Evolutionary conservation across 129 eudicot species (phyloP), one percentile per base, ranked within the genome.

Genomic region (Artemisia tridentata): DNA sequence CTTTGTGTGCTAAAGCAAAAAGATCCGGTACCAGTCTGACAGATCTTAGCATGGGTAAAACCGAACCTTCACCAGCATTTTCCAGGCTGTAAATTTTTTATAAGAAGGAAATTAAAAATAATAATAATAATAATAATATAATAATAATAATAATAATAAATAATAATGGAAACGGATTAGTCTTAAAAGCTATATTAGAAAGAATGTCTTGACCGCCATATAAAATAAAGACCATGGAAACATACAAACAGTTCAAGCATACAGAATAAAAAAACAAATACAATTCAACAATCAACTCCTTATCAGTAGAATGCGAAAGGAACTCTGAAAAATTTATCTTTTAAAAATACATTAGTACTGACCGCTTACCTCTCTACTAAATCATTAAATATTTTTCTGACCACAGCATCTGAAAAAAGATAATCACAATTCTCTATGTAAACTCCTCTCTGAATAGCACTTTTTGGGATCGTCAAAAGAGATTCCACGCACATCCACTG

Each of bases 401-500:
- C 47, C 69, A 74, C 52, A 16, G 55, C 78, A 57, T 86, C 82
- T 11, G 99, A 95, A 75, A 83, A 84, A 72, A 81, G 74, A 71
- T 58, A 61, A 48, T 21, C 23, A 38, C 78, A 67, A 21, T 66
- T 61, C 20, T 62, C 51, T 51, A 68, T 9, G 23, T 77, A 19
- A 75, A 76, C 85, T 81, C 85, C 84, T 56, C 84, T 85, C 43
- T 75, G 56, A 74, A 75, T 72, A 74, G 95, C 92, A 84, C 67
- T 59, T 6, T 78, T 82, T 15, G 88, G 89, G 31, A 88, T 78
- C 8, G 83, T 79, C 83, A 95, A 65, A 49, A 95, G 75, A 41
- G 83, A 88, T 75, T 95, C 99, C 73, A 90, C 66, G 83, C 99
- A 95, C 60, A 73, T 78, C 99, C 99, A 95, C 96, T 92, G 83